Conservation (phyloP, 768 basidiomycete species). For the Rubroboletus pulcherrimus region DNA sequence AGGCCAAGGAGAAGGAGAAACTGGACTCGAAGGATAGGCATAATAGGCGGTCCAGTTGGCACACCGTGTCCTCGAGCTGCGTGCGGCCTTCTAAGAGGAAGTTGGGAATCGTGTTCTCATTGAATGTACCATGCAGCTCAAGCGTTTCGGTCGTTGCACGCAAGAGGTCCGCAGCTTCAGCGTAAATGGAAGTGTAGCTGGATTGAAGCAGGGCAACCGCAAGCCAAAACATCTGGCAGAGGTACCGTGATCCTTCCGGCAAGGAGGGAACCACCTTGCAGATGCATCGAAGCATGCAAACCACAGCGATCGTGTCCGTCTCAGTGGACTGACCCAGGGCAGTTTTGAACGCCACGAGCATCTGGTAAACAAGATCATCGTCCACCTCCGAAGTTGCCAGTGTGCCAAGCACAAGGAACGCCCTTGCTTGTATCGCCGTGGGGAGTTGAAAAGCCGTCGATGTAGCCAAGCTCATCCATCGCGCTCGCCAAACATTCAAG, state of each 20-base stretch:
- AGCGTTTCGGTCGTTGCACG: conserved; percentile 62
- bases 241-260: conserved; percentile 64
- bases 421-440: conserved; percentile 81
- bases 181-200: conserved; percentile 65
- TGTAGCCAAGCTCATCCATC: conserved; percentile 90
- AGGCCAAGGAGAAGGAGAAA: conserved; percentile 79
- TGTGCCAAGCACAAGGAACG: conserved; percentile 79
- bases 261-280: conserved; percentile 73
- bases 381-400: conserved; percentile 84
- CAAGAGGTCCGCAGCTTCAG: conserved; percentile 67
- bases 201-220: conserved; percentile 81
- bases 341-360: conserved; percentile 80
- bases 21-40: conserved; percentile 72
- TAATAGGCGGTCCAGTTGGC: conserved; percentile 68
- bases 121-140: conserved; percentile 56
- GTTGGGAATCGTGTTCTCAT: conserved; percentile 46
- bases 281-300: conserved; percentile 88
- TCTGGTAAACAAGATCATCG: conserved; percentile 91
- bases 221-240: conserved; percentile 80
- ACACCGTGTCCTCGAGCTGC: conserved; percentile 62
- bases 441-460: conserved; percentile 89
- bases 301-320: conserved; percentile 64
- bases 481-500: conserved; percentile 84
- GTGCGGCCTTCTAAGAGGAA: conserved; percentile 63
- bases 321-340: conserved; percentile 67